Base-by-base conservation (phyloP, 257 asterid species). In the Verbascum thapsus region DNA sequence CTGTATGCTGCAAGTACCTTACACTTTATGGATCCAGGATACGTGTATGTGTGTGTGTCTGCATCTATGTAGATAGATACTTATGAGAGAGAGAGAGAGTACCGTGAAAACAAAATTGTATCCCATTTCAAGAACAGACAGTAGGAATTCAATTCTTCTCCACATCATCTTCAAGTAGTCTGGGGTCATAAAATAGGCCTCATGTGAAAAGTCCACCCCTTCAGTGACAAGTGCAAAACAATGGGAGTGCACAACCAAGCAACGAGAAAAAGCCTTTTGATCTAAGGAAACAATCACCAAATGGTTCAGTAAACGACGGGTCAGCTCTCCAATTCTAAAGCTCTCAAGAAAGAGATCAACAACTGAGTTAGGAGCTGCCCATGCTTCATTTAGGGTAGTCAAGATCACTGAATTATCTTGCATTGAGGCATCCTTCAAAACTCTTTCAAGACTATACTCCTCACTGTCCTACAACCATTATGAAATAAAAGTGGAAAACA, bases 111-210 rank as follows among this genome's bases (percentile, higher is more conserved):
- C 82, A 57, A 82, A 85, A 75, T 80, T 80, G 72, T 74, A 82
- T 23, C 90, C 94, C 90, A 85, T 67, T 69, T 85, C 85, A 34
- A 85, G 83, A 68, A 85, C 82, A 51, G 90, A 76, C 38, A 72
- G 75, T 37, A 85, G 81, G 70, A 83, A 85, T 63, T 83, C 70
- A 70, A 85, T 83, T 79, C 94, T 74, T 61, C 78, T 82, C 94
- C 89, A 85, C 90, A 85, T 85, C 94, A 85, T 83, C 69, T 69
- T 75, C 77, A 85, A 68, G 73, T 85, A 85, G 50, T 72, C 83
- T 7, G 84, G 81, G 9, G 86, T 80, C 89, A 82, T 85, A 69
- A 82, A 85, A 75, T 82, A 82, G 38, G 94, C 94, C 83, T 85
- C 94, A 2, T 18, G 59, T 8, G 94, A 83, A 68, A 74, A 83